These are phyloP conservation scores for Schwanniomyces pseudopolymorphus DNA, from an alignment of 805 yeast species.

Conservation along the genomic window DNA sequence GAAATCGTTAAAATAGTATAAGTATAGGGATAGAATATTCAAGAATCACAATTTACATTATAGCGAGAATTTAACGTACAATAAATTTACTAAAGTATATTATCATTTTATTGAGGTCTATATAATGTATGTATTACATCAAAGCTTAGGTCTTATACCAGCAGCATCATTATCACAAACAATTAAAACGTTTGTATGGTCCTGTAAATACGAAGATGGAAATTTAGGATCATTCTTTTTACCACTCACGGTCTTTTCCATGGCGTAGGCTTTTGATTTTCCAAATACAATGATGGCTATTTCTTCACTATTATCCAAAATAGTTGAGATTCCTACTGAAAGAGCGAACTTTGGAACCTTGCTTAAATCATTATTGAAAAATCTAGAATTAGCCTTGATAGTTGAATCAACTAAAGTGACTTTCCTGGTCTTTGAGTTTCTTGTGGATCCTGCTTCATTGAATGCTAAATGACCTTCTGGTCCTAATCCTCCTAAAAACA, in stretches of 20 bases:
- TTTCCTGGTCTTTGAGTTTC: constrained; percentile 45
- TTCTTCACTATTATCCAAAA: constrained; percentile 55
- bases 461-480: constrained; percentile 64
- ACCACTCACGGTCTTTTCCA: constrained; percentile 45
- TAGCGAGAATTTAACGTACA: no score
- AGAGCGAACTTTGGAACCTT: constrained; percentile 54
- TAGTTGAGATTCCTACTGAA: constrained; percentile 58
- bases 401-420: constrained; percentile 50
- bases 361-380: constrained; percentile 44
- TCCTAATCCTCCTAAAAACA: constrained; percentile 60
- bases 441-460: constrained; percentile 54
- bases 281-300: constrained; percentile 54
- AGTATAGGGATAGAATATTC: no score
- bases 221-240: constrained; percentile 34
- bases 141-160: constrained; percentile 35
- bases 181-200: constrained; percentile 43
- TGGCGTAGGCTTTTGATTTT: constrained; percentile 43
- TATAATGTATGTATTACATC: not conserved
- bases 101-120: not conserved
- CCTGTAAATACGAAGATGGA: constrained; percentile 53
- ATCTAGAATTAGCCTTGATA: constrained; percentile 52
- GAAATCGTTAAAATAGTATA: no score
- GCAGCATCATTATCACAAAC: constrained; percentile 52
- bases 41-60: no score
- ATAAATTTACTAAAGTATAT: no score